Percentiles rank a stretch among this genome's conserved stretches.
phyloP scores from a whole-genome alignment of 2,329 filamentous ascomycete genomes.

The Fusarium paranaense region DNA sequence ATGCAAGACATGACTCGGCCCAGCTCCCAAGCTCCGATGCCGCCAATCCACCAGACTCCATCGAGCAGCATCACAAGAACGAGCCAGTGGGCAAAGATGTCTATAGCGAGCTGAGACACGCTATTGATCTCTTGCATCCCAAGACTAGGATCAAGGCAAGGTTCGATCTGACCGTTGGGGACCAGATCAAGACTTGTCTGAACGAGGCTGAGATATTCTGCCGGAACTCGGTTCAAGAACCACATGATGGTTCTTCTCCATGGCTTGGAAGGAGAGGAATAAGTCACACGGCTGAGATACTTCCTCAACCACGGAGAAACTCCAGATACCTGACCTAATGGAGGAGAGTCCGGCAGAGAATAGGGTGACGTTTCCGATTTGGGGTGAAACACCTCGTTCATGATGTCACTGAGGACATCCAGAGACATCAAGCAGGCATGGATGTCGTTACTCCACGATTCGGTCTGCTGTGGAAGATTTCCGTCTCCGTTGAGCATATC shows the following conservation, averaged over 20 bases:
- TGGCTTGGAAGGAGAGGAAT: slow-evolving; percentile 41
- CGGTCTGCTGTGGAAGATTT: background rate
- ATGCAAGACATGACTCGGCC: slow-evolving; percentile 39
- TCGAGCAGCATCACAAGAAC: slow-evolving; percentile 53
- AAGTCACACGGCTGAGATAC: slow-evolving; percentile 42
- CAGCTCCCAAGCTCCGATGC: slow-evolving; percentile 51
- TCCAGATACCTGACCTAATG: slow-evolving; percentile 5
- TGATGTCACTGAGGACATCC: slow-evolving; percentile 18
- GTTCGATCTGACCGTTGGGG: background rate
- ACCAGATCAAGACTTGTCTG: slow-evolving; percentile 47
- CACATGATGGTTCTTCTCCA: slow-evolving; percentile 53
- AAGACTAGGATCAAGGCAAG: background rate
- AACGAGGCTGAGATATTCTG: slow-evolving; percentile 49
- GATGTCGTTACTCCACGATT: background rate
- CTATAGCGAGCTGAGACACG: slow-evolving; percentile 45
- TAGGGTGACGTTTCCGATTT: background rate
- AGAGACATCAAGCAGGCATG: slow-evolving; percentile 19
- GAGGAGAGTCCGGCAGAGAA: background rate
- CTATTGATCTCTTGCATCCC: background rate
- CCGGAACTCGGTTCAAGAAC: slow-evolving; percentile 54
- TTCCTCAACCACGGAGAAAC: slow-evolving; percentile 32
- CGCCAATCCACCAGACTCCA: slow-evolving; percentile 55
- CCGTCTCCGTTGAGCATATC: background rate
- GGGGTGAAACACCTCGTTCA: slow-evolving; percentile 17
- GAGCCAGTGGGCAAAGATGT: slow-evolving; percentile 55